Base-by-base conservation (phyloP, 176 grass and related monocot species). In the Rhipidocladum racemiflorum region DNA sequence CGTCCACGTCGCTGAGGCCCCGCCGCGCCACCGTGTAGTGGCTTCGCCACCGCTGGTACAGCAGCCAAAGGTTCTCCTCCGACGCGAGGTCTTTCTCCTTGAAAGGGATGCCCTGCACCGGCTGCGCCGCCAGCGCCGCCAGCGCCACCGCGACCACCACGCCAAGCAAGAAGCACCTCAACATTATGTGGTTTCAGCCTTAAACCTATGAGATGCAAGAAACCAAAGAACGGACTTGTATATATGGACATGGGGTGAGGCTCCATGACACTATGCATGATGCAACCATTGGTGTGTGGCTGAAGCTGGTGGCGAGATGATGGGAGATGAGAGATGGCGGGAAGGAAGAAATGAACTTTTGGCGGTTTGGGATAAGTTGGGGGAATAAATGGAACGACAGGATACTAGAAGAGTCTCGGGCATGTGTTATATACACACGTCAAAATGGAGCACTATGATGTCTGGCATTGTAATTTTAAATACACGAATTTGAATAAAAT, bases 21-120 rank as follows among this genome's bases (percentile, higher is more conserved):
- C n/a, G 6, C 17, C 38, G 43, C 0, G 77, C 13, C 60, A 85
- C 79, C 3, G 13, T 81, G 83, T 97, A 78, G 85, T 86, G 82
- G 77, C 82, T 82, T 20, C 75, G 83, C 94, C 94, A 97, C 67
- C 79, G 79, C 65, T 86, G 78, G 59, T 97, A 94, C 27, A 97
- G 80, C 20, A 8, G 67, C 54, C 61, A 48, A 5, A 97, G 82
- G 36, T 13, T 88, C 88, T 90, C 89, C 84, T 88, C 91, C 27
- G 94, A 72, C 44, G 78, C 75, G 8, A 94, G 66, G 72, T 97
- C 94, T 23, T 87, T 60, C 79, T 81, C 87, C 7, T 55, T 76
- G 72, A 94, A 84, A 24, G 85, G 79, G 15, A 97, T 15, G 18
- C 63, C 63, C 16, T n/a, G 55, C 9, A 56, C 40, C 18, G 68